A percentile compares a stretch with the other conserved stretches of the same genome.
Conservation (phyloP, 257 asterid species). For the Penstemon davidsonii region DNA sequence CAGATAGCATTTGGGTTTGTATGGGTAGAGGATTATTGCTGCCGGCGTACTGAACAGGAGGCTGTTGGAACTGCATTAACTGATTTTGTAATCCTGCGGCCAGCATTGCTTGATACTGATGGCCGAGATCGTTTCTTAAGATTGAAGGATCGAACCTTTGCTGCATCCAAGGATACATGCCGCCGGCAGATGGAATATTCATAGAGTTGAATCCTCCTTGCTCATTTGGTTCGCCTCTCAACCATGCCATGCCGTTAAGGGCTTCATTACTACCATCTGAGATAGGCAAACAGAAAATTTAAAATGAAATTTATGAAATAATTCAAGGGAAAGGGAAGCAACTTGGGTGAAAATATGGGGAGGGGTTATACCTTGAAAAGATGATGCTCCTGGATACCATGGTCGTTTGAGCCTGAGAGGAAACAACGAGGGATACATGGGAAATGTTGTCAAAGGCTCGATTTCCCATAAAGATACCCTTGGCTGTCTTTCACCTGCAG, state of each 20-base stretch:
- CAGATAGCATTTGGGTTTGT: conserved; percentile 67
- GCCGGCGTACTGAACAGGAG: conserved; percentile 65
- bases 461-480: conserved; percentile 96
- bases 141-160: conserved; percentile 73
- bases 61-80: conserved; percentile 72
- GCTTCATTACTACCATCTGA: conserved; percentile 72
- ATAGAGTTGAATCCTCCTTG: conserved; percentile 71
- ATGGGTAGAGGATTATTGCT: conserved; percentile 47
- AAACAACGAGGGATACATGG: conserved; percentile 90
- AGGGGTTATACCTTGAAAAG: conserved; percentile 73
- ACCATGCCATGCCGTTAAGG: conserved; percentile 77
- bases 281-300: conserved; percentile 19
- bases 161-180: conserved; percentile 86
- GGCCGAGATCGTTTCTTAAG: conserved; percentile 64
- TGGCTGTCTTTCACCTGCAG: conserved; percentile 98
- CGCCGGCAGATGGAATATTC: conserved; percentile 70
- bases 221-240: conserved; percentile 76
- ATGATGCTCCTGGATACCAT: conserved; percentile 91
- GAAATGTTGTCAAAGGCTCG: conserved; percentile 94
- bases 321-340: neutral
- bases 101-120: conserved; percentile 83
- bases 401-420: conserved; percentile 93
- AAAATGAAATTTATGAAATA: conserved; percentile 4
- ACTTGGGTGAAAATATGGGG: conserved; percentile 10
- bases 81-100: conserved; percentile 74